Percentiles rank a stretch among this genome's conserved stretches.
Conservation (phyloP, 2,329 filamentous ascomycete genomes). For the Zymoseptoria passerinii region DNA sequence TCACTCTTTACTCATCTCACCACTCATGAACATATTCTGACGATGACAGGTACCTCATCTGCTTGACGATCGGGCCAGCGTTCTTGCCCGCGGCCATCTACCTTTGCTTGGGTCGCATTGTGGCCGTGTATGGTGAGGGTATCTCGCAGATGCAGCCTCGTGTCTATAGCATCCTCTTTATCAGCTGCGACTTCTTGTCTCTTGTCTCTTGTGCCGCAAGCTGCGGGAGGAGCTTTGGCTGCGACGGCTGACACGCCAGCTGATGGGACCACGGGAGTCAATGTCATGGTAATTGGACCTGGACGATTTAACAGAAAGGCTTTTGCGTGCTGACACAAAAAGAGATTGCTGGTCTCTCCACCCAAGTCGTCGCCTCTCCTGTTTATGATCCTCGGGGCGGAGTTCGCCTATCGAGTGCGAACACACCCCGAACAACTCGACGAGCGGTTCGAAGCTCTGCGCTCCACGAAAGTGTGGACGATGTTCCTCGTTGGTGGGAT, state of each 20-base stretch:
- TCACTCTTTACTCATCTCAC: background rate
- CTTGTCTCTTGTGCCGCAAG: slow-evolving; percentile 51
- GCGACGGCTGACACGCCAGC: slow-evolving; percentile 39
- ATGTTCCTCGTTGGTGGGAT: background rate
- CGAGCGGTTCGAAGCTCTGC: background rate
- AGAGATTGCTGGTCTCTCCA: slow-evolving; percentile 45
- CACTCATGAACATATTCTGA: background rate
- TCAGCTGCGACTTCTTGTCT: slow-evolving; percentile 48
- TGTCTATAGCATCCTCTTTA: slow-evolving; percentile 47
- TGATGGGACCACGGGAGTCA: slow-evolving; percentile 38
- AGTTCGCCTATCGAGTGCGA: slow-evolving; percentile 21
- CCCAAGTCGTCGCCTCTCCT: slow-evolving; percentile 46
- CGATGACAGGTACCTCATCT: slow-evolving; percentile 45
- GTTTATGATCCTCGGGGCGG: slow-evolving; percentile 35
- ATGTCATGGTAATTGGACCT: slow-evolving; percentile 39
- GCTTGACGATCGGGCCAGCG: slow-evolving; percentile 49
- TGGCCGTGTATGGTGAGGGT: slow-evolving; percentile 45
- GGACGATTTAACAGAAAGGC: background rate
- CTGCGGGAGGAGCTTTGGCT: slow-evolving; percentile 49
- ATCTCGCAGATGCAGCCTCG: slow-evolving; percentile 16
- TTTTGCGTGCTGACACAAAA: background rate
- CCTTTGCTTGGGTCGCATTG: slow-evolving; percentile 50
- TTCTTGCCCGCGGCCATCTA: slow-evolving; percentile 51
- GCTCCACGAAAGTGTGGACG: background rate
- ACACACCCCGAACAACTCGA: background rate